Evolutionary conservation across 1,284 basidiomycete species (phyloP).

Genomic region (Quambalaria eucalypti): DNA sequence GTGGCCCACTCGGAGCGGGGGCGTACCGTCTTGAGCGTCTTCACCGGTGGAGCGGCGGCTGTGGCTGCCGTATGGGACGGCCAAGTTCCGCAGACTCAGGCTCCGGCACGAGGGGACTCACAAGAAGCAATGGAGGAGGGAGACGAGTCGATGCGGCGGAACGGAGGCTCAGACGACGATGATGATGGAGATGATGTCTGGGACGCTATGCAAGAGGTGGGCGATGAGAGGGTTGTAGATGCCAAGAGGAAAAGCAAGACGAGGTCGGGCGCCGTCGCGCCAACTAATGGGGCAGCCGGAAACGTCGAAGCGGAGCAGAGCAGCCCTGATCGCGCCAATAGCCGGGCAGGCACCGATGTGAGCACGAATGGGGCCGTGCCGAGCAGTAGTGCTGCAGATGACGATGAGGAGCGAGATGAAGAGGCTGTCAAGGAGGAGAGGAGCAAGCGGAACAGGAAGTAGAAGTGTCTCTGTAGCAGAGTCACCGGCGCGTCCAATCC

Average conservation of each 20-base stretch:
- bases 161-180: slow-evolving; percentile 7
- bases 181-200: slow-evolving; percentile 21
- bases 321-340: too few species aligned
- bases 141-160: background rate
- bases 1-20: slow-evolving; percentile 1
- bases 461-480: too few species aligned
- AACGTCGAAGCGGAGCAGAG: too few species aligned
- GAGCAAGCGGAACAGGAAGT: background rate
- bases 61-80: slow-evolving; percentile 24
- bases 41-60: slow-evolving; percentile 5
- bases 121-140: background rate
- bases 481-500: too few species aligned
- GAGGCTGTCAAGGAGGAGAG: slow-evolving; percentile 3
- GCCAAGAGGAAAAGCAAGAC: background rate
- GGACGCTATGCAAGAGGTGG: slow-evolving; percentile 17
- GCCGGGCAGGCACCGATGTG: too few species aligned
- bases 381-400: background rate
- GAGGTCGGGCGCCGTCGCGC: background rate
- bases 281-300: too few species aligned
- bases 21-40: slow-evolving; percentile 12
- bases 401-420: background rate
- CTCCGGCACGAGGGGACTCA: too few species aligned
- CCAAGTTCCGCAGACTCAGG: slow-evolving; percentile 4
- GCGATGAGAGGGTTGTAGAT: slow-evolving; percentile 8
- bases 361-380: background rate